Base-by-base conservation (phyloP, 768 basidiomycete species). In the Boletus coccyginus region DNA sequence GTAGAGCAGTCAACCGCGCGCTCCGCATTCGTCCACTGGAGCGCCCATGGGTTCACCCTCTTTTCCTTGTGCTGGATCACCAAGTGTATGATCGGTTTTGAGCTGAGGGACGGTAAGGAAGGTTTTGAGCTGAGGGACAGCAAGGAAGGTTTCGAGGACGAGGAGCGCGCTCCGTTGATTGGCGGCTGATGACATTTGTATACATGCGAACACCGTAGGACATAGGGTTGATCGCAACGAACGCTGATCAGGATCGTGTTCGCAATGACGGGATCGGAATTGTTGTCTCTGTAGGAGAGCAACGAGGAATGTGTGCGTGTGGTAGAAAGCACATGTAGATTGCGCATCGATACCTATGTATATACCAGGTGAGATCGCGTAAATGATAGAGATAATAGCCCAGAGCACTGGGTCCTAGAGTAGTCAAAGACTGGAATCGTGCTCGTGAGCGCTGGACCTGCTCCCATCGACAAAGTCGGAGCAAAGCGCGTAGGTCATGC, bases 261-360 rank as follows among this genome's bases (percentile, higher is more conserved):
- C 35, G 35, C 35, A 35, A 13, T 35, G 35, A 13, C 35, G 13
- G 12, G 35, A 13, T 35, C 35, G 12, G 13, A 35, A 35, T 12
- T 13, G 3, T 33, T 10, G 32, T 10, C 11, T 1, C 9, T 33
- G 27, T 27, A 27, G 48, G 19, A 46, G 12, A 27, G 6, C 14
- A 19, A 5, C 29, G 19, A n/a, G 36, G 29, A 6, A 35, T 13
- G 32, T 27, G 17, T 3, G 35, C 5, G 12, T 29, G 21, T n/a
- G n/a, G n/a, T n/a, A 35, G 14, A 31, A 60, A 49, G 33, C 12
- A 44, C 29, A 10, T 48, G 11, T 46, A 60, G 54, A 60, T 57
- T 55, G 33, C 33, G 61, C 56, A 66, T 45, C 21, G 12, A 19
- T 12, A 59, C 35, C n/a, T n/a, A n/a, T 59, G 50, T 45, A 57